Conservation (phyloP, 495 filamentous ascomycete species). For the Wilcoxina mikolae region DNA sequence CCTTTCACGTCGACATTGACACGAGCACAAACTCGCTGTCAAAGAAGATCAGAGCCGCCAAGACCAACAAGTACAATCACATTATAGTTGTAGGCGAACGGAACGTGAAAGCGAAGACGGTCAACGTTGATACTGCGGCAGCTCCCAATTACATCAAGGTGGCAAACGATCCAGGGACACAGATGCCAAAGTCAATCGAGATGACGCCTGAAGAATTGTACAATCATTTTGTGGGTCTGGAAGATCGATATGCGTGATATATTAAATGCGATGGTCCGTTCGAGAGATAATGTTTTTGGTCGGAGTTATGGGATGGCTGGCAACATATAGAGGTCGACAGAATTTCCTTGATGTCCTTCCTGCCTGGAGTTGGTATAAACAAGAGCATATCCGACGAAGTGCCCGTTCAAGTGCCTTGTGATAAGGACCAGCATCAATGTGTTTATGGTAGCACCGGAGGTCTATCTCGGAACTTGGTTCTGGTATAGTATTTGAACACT, state of each 20-base stretch:
- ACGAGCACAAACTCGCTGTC: constrained; percentile 43
- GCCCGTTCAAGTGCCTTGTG: too few species aligned
- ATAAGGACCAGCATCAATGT: too few species aligned
- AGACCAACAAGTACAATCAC: constrained; percentile 54
- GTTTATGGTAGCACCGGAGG: too few species aligned
- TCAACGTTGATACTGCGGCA: constrained; percentile 23
- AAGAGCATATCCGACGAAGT: too few species aligned
- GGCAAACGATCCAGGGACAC: neutral
- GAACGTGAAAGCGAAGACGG: constrained; percentile 16
- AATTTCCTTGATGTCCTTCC: too few species aligned
- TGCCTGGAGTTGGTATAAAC: too few species aligned
- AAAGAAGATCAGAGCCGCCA: constrained; percentile 60
- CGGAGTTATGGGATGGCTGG: too few species aligned
- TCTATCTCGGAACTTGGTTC: too few species aligned
- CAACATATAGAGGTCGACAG: too few species aligned
- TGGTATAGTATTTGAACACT: too few species aligned
- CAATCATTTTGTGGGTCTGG: constrained; percentile 18
- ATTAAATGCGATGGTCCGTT: neutral
- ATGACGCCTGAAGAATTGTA: constrained; percentile 20
- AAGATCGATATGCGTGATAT: constrained; percentile 21
- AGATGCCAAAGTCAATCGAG: constrained; percentile 2
- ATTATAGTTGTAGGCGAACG: constrained; percentile 53
- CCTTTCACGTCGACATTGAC: constrained; percentile 59
- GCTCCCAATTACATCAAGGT: neutral
- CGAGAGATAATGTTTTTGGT: too few species aligned